Base-by-base conservation (phyloP, 129 eudicot species). In the Flaveria trinervia region DNA sequence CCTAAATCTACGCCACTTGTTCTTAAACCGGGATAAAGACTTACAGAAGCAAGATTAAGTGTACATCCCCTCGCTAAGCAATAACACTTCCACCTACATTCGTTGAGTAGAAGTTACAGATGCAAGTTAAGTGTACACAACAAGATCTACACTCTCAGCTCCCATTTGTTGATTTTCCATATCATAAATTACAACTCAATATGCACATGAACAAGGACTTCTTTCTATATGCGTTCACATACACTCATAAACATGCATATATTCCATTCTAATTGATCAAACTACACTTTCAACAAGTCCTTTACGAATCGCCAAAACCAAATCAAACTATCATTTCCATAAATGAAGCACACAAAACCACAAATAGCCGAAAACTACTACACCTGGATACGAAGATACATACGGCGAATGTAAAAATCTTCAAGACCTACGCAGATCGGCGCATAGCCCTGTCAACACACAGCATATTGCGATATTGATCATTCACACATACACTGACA, bases 341-440 rank as follows among this genome's bases (percentile, higher is more conserved):
- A 30, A 3, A 30, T 5, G 4, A 30, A 30, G 5, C 36, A 30
- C 36, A 30, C 36, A 4, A 30, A 30, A 56, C 45, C 39, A 43
- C 2, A 13, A 75, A 33, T 18, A 56, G 0, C 13, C 7, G 70
- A 56, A 10, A 51, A 62, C 13, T 39, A 72, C 2, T 26, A 57
- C 56, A 92, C 98, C 98, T 92, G 98, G 67, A 93, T 86, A 13
- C 98, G 89, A 71, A 84, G 90, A 87, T 90, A 93, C 60, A 93
- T 76, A 6, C 97, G 84, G 72, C 98, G 91, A 43, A 82, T 86
- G 69, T 93, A 93, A 73, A 93, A 93, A 82, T 91, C 98, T 84
- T 93, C 98, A 16, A 91, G 91, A 51, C 97, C 98, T 81, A 93
- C 84, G 72, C 92, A 89, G 80, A 93, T 90, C 72, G 97, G 98